Evolutionary conservation across 805 yeast genomes (phyloP).

Genomic region (Millerago galiae): DNA sequence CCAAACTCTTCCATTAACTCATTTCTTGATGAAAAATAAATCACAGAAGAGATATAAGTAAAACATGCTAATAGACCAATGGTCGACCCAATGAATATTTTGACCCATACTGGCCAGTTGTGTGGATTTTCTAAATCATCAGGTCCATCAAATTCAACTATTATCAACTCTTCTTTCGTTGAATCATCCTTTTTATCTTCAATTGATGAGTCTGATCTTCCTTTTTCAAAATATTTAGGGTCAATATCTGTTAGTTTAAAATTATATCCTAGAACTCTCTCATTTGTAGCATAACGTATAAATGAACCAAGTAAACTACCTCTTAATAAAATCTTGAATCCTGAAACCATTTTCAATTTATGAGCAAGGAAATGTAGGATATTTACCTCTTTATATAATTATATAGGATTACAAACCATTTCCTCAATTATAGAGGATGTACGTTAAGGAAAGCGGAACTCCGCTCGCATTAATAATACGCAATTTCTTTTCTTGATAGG

Average conservation of each 20-base stretch:
- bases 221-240: too few relatives aligned
- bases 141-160: constrained; percentile 1
- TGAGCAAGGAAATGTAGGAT: neutral
- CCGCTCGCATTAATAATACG: neutral
- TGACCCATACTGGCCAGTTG: constrained; percentile 45
- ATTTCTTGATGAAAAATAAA: constrained; percentile 45
- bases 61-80: constrained; percentile 42
- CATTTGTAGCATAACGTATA: neutral
- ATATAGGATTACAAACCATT: too few relatives aligned
- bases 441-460: neutral
- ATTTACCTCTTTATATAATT: too few relatives aligned
- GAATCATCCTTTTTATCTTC: neutral
- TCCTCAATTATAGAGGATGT: too few relatives aligned
- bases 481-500: too few relatives aligned
- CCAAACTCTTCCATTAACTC: constrained; percentile 39
- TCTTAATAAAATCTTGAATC: constrained; percentile 1
- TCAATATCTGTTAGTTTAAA: neutral
- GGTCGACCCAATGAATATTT: constrained; percentile 31
- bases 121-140: constrained; percentile 50
- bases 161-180: neutral
- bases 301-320: constrained; percentile 3
- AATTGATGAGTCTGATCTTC: too few relatives aligned
- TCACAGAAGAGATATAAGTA: constrained; percentile 51
- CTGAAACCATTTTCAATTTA: neutral
- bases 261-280: neutral